Evolutionary conservation across 83 land plant genomes (phyloP), one percentile per base, ranked within the genome.

Genomic region (Thuja plicata): DNA sequence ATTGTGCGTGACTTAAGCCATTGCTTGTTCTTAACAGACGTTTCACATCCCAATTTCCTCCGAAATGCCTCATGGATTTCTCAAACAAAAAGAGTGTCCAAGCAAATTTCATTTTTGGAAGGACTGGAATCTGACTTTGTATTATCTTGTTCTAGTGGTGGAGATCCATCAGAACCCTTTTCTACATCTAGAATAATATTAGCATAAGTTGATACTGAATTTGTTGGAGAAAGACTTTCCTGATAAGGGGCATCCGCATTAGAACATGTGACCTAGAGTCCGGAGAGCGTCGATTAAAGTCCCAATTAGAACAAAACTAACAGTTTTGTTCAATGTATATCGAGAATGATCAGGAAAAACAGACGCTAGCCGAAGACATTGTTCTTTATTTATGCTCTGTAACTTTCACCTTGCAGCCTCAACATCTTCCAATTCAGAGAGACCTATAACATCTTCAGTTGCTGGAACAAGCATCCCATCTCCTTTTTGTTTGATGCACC

Each of bases 1-100:
- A n/a, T n/a, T n/a, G n/a, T 98, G 32, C 98, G 94, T 35, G 97
- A 91, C 90, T 95, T 98, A 48, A 98, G 95, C 99, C 99, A 98
- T 85, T 90, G 94, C 89, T 98, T 98, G 86, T 98, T 98, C 88
- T 98, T 98, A 62, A 96, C 97, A 86, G 97, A 92, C 19, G 99
- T 98, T 80, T 93, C 91, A 32, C 98, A 92, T n/a, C 99, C 99
- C 92, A 97, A 98, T 8, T 97, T 95, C 66, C 94, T 93, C 40
- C 89, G 90, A 87, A 94, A 98, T 46, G 94, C 92, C 81, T 95
- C 96, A 86, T 97, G 99, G 38, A 98, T 97, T 83, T 98, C 98
- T 87, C 95, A 92, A 54, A 98, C 94, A 50, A 98, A 92, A 15
- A 96, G 89, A 66, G 91, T 94, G 34, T 98, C 99, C 93, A 98